These are phyloP conservation scores for Syncephalastrum monosporum DNA, from an alignment of 371 early-diverging fungal species.

Conservation along the genomic window DNA sequence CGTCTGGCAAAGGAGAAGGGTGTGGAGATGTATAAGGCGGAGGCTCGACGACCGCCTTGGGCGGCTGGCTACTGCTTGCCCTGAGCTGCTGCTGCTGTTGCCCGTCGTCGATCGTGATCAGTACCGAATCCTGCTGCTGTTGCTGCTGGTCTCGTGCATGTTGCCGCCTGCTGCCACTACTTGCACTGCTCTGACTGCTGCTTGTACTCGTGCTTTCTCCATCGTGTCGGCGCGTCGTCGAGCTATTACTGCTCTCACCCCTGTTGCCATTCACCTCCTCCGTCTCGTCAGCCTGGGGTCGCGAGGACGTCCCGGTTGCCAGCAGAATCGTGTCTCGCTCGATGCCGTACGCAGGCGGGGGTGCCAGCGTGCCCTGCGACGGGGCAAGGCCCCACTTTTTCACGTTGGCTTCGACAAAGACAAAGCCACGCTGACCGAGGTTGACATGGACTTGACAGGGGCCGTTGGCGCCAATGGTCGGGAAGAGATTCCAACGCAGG, in stretches of 20 bases:
- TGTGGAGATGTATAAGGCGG: slow-evolving; percentile 13
- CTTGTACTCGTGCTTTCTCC: no score
- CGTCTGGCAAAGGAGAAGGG: no score
- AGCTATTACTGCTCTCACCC: slow-evolving; percentile 1
- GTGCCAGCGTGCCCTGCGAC: slow-evolving; percentile 62
- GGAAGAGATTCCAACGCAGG: slow-evolving; percentile 58
- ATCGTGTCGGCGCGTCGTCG: background rate
- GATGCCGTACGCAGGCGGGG: slow-evolving; percentile 65
- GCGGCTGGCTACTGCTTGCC: background rate
- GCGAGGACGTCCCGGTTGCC: slow-evolving; percentile 3
- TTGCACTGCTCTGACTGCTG: background rate
- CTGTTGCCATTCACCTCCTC: background rate
- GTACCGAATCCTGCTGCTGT: background rate
- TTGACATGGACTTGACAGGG: slow-evolving; percentile 66
- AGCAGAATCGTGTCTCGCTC: slow-evolving; percentile 25
- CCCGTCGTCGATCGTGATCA: slow-evolving; percentile 13
- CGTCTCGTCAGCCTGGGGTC: no score
- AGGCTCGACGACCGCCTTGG: background rate
- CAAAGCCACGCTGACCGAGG: slow-evolving; percentile 59
- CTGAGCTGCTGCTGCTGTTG: background rate
- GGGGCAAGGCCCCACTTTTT: slow-evolving; percentile 83
- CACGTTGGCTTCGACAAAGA: slow-evolving; percentile 81
- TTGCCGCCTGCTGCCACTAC: background rate
- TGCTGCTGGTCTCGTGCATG: background rate
- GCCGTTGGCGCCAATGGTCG: slow-evolving; percentile 64